Conservation (phyloP, 495 filamentous ascomycete species). For the Penicillium samsonianum region DNA sequence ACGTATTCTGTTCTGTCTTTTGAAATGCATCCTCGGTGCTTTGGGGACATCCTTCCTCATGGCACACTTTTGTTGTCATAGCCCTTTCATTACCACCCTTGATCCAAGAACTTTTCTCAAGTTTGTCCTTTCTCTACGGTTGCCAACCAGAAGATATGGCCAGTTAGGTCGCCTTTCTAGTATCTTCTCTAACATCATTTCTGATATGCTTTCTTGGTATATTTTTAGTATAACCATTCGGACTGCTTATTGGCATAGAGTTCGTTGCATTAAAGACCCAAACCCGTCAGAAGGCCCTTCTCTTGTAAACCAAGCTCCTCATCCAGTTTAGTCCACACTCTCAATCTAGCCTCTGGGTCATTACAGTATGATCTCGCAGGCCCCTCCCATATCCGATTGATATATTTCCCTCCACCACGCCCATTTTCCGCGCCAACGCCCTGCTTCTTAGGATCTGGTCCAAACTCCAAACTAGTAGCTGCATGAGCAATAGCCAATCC, state of each 20-base stretch:
- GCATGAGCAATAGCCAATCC: slow-evolving; percentile 27
- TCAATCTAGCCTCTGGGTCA: slow-evolving; percentile 15
- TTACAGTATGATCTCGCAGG: slow-evolving; percentile 12
- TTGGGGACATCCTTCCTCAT: neutral
- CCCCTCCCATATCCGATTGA: slow-evolving; percentile 33
- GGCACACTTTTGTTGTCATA: neutral
- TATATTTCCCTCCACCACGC: slow-evolving; percentile 27
- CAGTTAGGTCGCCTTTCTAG: neutral
- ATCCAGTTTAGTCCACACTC: slow-evolving; percentile 22
- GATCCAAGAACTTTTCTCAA: neutral
- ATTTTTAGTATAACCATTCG: too few species aligned
- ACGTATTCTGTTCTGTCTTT: slow-evolving; percentile 8
- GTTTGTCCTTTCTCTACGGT: neutral
- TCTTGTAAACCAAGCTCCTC: slow-evolving; percentile 22
- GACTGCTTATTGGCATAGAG: neutral
- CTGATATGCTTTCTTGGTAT: neutral
- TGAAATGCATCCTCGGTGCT: neutral
- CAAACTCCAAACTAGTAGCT: slow-evolving; percentile 25
- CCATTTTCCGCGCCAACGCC: slow-evolving; percentile 13
- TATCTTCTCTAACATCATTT: neutral
- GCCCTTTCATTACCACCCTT: neutral
- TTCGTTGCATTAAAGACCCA: slow-evolving; percentile 4
- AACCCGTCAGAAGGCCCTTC: slow-evolving; percentile 17
- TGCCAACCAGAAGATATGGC: neutral
- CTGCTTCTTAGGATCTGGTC: slow-evolving; percentile 21